These are phyloP conservation scores for Periconia sp. DNA, from an alignment of 2,329 filamentous ascomycete genomes.

Conservation along the genomic window DNA sequence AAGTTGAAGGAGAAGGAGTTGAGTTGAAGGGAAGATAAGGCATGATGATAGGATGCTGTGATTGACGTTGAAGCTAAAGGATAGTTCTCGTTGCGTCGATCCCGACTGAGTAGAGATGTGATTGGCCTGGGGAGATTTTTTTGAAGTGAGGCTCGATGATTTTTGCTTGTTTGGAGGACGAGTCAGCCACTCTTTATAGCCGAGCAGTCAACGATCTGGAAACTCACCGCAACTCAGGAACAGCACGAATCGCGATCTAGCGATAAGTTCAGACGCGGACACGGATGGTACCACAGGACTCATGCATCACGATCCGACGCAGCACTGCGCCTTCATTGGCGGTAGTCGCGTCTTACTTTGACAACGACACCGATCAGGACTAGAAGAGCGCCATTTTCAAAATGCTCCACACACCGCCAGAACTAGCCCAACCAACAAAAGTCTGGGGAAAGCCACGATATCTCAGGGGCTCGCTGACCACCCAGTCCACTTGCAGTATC, in stretches of 20 bases:
- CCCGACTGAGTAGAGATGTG: constrained; percentile 25
- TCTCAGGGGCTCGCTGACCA: constrained; percentile 31
- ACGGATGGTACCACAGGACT: constrained; percentile 24
- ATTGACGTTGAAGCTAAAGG: constrained; percentile 14
- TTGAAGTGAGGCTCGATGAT: constrained; percentile 29
- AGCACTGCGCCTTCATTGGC: constrained; percentile 34
- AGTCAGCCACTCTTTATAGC: constrained; percentile 40
- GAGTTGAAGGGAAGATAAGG: constrained; percentile 45
- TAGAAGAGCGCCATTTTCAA: constrained; percentile 43
- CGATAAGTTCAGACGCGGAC: constrained; percentile 33
- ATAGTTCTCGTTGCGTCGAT: constrained; percentile 41
- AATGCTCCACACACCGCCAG: constrained; percentile 39
- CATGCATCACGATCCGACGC: constrained; percentile 41
- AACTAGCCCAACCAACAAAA: constrained; percentile 30
- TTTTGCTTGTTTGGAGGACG: constrained; percentile 30
- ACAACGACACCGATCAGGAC: constrained; percentile 26
- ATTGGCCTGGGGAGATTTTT: constrained; percentile 26
- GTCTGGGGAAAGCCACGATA: constrained; percentile 35
- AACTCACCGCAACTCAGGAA: constrained; percentile 39
- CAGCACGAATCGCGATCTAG: constrained; percentile 33
- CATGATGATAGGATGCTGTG: constrained; percentile 34
- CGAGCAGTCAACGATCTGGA: constrained; percentile 23
- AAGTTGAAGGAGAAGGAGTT: constrained; percentile 42
- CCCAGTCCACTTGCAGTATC: constrained; percentile 25
- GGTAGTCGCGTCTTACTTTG: constrained; percentile 31